These are phyloP conservation scores for Coniferiporia sulphurascens DNA, from an alignment of 1,284 basidiomycete species.

Conservation along the genomic window DNA sequence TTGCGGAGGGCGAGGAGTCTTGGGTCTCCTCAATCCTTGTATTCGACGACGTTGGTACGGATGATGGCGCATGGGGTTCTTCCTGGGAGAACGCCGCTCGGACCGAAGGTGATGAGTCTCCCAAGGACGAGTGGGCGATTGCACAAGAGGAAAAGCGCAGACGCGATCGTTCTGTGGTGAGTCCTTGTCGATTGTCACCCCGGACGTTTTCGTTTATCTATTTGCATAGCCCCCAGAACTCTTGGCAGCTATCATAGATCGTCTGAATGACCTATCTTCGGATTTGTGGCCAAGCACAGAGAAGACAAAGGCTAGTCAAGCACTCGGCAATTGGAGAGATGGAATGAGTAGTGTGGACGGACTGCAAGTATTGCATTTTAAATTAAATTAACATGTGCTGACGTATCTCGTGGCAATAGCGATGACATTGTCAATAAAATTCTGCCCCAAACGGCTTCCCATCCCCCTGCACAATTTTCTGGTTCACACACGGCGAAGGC, in stretches of 20 bases:
- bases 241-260: slow-evolving; percentile 48
- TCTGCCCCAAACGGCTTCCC: slow-evolving; percentile 33
- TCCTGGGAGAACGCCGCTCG: slow-evolving; percentile 32
- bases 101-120: slow-evolving; percentile 20
- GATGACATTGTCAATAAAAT: slow-evolving; percentile 38
- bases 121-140: slow-evolving; percentile 61
- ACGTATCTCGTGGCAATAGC: slow-evolving; percentile 27
- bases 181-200: slow-evolving; percentile 25
- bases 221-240: slow-evolving; percentile 56
- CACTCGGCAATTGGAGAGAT: slow-evolving; percentile 33
- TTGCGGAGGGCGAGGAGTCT: slow-evolving; percentile 25
- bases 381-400: neutral
- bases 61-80: slow-evolving; percentile 45
- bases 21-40: slow-evolving; percentile 36
- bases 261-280: slow-evolving; percentile 44
- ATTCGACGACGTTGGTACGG: slow-evolving; percentile 28
- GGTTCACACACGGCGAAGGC: slow-evolving; percentile 52
- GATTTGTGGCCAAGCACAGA: slow-evolving; percentile 43
- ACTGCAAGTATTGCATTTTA: slow-evolving; percentile 44
- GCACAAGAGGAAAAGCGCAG: slow-evolving; percentile 53
- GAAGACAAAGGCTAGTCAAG: slow-evolving; percentile 21
- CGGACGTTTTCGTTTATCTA: slow-evolving; percentile 9
- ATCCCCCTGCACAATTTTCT: slow-evolving; percentile 42
- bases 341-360: slow-evolving; percentile 45
- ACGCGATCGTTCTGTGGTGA: slow-evolving; percentile 57